Evolutionary conservation across 371 early-diverging fungal species (phyloP).

Genomic region (Capniomyces stellatus): DNA sequence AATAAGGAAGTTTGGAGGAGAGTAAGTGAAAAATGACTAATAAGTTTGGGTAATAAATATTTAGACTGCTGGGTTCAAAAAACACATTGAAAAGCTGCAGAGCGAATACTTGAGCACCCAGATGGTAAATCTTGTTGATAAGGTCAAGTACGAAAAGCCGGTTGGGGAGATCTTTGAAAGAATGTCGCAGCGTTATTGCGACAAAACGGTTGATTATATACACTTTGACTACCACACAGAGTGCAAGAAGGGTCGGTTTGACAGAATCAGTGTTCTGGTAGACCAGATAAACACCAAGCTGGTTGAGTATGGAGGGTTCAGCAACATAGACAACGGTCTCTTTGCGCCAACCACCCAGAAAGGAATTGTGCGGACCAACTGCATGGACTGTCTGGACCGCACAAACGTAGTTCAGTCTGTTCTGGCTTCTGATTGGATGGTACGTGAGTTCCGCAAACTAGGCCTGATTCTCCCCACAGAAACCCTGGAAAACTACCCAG

Average conservation of each 20-base stretch:
- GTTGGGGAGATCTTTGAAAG: conserved; percentile 66
- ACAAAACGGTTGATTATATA: conserved; percentile 30
- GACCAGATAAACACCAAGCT: conserved; percentile 46
- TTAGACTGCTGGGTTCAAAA: conserved; percentile 22
- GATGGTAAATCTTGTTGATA: conserved; percentile 79
- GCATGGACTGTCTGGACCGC: conserved; percentile 99
- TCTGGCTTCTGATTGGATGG: conserved; percentile 51
- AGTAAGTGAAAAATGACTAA: conserved; percentile 10
- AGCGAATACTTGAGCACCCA: conserved; percentile 58
- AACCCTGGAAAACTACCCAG: conserved; percentile 30
- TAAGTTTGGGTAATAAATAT: neutral
- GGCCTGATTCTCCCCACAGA: conserved; percentile 40
- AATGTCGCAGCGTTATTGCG: conserved; percentile 27
- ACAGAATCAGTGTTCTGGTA: conserved; percentile 54
- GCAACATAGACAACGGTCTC: conserved; percentile 8
- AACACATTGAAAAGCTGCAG: conserved; percentile 55
- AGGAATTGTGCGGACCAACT: conserved; percentile 90
- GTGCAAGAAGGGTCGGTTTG: conserved; percentile 81
- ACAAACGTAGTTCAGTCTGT: conserved; percentile 97
- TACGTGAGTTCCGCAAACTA: conserved; percentile 39
- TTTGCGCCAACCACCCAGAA: conserved; percentile 32
- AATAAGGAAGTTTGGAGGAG: too few relatives aligned
- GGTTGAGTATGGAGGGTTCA: conserved; percentile 41
- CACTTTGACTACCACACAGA: conserved; percentile 96
- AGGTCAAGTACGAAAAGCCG: conserved; percentile 66